Evolutionary conservation across 1,284 basidiomycete genomes (phyloP).

Genomic region (Bondarzewia mesenterica): DNA sequence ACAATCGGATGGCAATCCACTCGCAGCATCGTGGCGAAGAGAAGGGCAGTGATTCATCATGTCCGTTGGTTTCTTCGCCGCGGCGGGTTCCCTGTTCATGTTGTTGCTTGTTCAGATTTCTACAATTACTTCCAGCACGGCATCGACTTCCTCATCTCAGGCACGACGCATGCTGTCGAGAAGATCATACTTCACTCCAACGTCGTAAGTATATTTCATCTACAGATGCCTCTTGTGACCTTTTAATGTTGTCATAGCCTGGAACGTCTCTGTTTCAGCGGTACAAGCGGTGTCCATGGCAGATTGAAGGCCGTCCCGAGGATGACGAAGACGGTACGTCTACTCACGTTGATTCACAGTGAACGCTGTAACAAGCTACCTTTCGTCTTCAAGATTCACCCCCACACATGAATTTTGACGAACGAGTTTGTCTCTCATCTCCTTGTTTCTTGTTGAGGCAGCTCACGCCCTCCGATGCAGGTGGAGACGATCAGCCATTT

Average conservation of each 20-base stretch:
- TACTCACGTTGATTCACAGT: no score
- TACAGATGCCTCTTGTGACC: not conserved
- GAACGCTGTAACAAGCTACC: slow-evolving; percentile 8
- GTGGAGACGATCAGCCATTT: slow-evolving; percentile 73
- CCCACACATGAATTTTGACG: slow-evolving; percentile 56
- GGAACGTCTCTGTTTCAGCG: slow-evolving; percentile 83
- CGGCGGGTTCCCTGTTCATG: not conserved
- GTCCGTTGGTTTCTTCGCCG: slow-evolving; percentile 12
- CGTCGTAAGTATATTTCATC: slow-evolving; percentile 40
- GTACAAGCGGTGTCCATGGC: slow-evolving; percentile 86
- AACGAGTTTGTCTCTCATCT: slow-evolving; percentile 37
- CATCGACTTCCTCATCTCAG: slow-evolving; percentile 75
- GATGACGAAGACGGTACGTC: slow-evolving; percentile 66
- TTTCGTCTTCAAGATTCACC: slow-evolving; percentile 45
- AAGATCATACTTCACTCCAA: slow-evolving; percentile 86
- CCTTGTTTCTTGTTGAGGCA: not conserved
- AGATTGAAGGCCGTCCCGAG: slow-evolving; percentile 64
- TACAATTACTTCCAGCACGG: slow-evolving; percentile 91
- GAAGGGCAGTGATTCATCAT: slow-evolving; percentile 28
- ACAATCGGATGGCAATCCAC: slow-evolving; percentile 80
- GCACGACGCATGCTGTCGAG: slow-evolving; percentile 61
- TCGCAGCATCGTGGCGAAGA: slow-evolving; percentile 36
- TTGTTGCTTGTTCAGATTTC: slow-evolving; percentile 48
- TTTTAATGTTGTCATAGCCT: slow-evolving; percentile 39
- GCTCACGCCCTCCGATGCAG: slow-evolving; percentile 23